Conservation (phyloP, 2,329 filamentous ascomycete species). For the Ceratocystis eucalypticola region DNA sequence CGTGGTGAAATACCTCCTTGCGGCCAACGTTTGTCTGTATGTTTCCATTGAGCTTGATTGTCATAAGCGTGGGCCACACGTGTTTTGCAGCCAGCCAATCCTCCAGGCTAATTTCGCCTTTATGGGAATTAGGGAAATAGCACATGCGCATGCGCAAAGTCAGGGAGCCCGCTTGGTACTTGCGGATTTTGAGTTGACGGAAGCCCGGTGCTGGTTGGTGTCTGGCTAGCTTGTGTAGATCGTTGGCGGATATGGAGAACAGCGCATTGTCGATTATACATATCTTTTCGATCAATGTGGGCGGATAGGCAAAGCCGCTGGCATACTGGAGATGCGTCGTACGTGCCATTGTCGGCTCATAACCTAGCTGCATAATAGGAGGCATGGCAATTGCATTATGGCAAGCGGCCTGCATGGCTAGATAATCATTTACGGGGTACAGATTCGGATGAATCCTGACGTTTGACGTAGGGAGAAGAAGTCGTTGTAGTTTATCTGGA, state of each 20-base stretch:
- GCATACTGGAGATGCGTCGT: not conserved
- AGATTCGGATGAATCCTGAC: not conserved
- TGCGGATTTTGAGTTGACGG: constrained; percentile 4
- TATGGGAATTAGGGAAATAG: not conserved
- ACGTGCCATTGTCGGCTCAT: not conserved
- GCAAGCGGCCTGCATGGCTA: not conserved
- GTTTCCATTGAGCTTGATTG: constrained; percentile 4
- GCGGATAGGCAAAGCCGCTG: constrained; percentile 1
- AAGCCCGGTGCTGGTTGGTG: not conserved
- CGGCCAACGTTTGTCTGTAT: constrained; percentile 36
- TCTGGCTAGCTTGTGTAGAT: not conserved
- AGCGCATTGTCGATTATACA: not conserved
- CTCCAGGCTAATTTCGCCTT: not conserved
- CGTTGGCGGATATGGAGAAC: not conserved
- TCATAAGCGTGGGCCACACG: not conserved
- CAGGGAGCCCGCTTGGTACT: constrained; percentile 8
- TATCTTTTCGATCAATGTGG: not conserved
- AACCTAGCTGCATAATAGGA: not conserved
- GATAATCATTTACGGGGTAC: not conserved
- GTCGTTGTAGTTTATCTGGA: not conserved
- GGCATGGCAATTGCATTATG: not conserved
- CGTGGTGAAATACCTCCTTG: constrained; percentile 59
- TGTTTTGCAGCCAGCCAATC: constrained; percentile 4
- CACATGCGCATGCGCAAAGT: constrained; percentile 8
- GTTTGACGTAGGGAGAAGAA: not conserved